Conservation (phyloP, 1,284 basidiomycete genomes). For the Cutaneotrichosporon arboriforme region DNA sequence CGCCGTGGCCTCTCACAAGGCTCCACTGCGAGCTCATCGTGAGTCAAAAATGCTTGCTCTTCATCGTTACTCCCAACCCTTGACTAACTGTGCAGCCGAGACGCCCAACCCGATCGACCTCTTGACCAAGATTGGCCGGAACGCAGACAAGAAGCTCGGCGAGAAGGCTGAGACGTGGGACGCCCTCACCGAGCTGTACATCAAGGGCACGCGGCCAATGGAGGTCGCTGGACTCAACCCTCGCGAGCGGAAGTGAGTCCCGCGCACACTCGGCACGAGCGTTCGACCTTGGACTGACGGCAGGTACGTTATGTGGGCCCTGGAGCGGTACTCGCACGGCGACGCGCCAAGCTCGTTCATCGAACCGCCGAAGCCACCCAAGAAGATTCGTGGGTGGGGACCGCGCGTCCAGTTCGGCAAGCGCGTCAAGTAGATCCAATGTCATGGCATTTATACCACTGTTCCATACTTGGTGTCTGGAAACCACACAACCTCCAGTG, state of each 20-base stretch:
- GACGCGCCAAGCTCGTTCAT: constrained; percentile 28
- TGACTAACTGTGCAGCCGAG: constrained; percentile 19
- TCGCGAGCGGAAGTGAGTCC: constrained; percentile 42
- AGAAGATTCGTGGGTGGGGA: constrained; percentile 44
- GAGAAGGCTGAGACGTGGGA: constrained; percentile 36
- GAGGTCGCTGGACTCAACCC: constrained; percentile 31
- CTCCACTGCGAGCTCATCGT: constrained; percentile 26
- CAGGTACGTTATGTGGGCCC: constrained; percentile 33
- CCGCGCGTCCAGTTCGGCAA: constrained; percentile 32
- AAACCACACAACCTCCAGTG: too few species aligned
- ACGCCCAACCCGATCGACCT: constrained; percentile 30
- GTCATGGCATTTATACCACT: constrained; percentile 3
- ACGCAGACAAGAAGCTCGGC: constrained; percentile 37
- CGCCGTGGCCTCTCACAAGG: constrained; percentile 21
- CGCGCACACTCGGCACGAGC: not conserved
- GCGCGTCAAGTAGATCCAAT: constrained; percentile 12
- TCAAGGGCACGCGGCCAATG: constrained; percentile 28
- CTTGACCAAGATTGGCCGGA: constrained; percentile 36
- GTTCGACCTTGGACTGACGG: not conserved
- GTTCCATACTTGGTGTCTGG: too few species aligned
- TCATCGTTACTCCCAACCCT: not conserved
- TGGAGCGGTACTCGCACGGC: constrained; percentile 39
- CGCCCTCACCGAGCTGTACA: constrained; percentile 31
- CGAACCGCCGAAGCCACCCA: constrained; percentile 28
- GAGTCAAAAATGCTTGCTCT: constrained; percentile 16